A percentile compares a stretch with the other conserved stretches of the same genome.
phyloP scores from a whole-genome alignment of 768 basidiomycete genomes.

The Daedaleopsis sinensis region DNA sequence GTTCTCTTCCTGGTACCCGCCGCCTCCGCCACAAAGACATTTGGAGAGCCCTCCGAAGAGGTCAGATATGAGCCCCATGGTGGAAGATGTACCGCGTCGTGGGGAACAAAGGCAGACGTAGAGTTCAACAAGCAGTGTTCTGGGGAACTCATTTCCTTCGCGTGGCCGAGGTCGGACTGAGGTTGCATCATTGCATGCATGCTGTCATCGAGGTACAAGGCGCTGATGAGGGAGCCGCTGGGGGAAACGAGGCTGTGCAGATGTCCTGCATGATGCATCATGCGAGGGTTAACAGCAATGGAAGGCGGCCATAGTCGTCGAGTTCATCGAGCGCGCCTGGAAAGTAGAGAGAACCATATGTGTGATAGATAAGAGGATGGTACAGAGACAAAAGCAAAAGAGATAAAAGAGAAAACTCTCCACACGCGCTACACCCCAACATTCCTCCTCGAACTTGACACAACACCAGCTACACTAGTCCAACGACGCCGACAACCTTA shows the following conservation, averaged over 20 bases:
- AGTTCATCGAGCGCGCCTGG: not conserved
- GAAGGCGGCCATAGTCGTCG: no score
- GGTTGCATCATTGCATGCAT: not conserved
- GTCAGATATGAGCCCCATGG: slow-evolving; percentile 15
- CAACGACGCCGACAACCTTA: slow-evolving; percentile 2
- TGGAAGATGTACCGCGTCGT: not conserved
- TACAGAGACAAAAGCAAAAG: not conserved
- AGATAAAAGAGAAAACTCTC: not conserved
- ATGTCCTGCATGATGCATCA: no score
- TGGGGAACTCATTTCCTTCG: not conserved
- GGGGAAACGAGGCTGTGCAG: no score
- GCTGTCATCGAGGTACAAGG: not conserved
- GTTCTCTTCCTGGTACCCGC: not conserved
- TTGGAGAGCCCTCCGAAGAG: slow-evolving; percentile 11
- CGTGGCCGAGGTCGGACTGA: not conserved
- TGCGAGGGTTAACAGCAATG: no score
- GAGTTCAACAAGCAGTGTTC: not conserved
- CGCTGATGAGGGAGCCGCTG: not conserved
- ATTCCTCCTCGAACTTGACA: slow-evolving; percentile 5
- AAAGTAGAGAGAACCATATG: not conserved
- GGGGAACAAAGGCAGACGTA: not conserved
- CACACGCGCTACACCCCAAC: not conserved
- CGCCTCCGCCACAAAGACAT: slow-evolving; percentile 14
- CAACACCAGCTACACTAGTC: not conserved
- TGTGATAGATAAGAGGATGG: not conserved